These are phyloP conservation scores for Aphanomyces stellatus DNA, from an alignment of 352 stramenopile genomes.

Conservation along the genomic window DNA sequence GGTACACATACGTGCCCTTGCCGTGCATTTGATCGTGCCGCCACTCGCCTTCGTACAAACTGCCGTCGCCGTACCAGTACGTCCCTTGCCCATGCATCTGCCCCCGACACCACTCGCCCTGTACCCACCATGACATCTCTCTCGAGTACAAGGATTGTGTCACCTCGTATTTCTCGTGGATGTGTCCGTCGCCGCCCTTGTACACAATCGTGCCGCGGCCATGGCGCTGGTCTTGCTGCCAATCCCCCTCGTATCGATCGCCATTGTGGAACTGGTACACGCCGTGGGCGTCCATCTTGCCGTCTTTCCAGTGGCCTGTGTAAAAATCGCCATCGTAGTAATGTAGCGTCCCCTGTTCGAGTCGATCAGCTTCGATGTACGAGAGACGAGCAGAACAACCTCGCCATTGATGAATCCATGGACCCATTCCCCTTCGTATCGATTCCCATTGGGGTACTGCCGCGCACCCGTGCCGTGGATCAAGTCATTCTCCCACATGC, in stretches of 20 bases:
- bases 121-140: neutral
- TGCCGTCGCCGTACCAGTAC: conserved; percentile 38
- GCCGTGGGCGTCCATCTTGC: conserved; percentile 43
- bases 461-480: conserved; percentile 51
- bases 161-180: conserved; percentile 51
- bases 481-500: conserved; percentile 24
- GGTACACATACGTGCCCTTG: conserved; percentile 49
- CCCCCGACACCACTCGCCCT: conserved; percentile 54
- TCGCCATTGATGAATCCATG: conserved; percentile 23
- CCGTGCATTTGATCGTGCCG: conserved; percentile 49
- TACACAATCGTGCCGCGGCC: conserved; percentile 44
- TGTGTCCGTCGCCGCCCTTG: conserved; percentile 50
- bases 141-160: neutral
- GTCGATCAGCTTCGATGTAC: no score
- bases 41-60: conserved; percentile 57
- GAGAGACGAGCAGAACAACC: no score
- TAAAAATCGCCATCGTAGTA: conserved; percentile 53
- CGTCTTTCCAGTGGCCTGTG: conserved; percentile 39
- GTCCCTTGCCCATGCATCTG: conserved; percentile 51
- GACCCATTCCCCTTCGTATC: conserved; percentile 63
- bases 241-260: conserved; percentile 54
- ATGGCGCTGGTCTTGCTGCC: conserved; percentile 32
- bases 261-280: conserved; percentile 34
- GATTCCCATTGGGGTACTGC: conserved; percentile 44
- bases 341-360: conserved; percentile 48